Percentiles rank a stretch among this genome's conserved stretches.
These are phyloP conservation scores for Atalantia buxifolia DNA, from an alignment of 345 rosid species.

Conservation along the genomic window DNA sequence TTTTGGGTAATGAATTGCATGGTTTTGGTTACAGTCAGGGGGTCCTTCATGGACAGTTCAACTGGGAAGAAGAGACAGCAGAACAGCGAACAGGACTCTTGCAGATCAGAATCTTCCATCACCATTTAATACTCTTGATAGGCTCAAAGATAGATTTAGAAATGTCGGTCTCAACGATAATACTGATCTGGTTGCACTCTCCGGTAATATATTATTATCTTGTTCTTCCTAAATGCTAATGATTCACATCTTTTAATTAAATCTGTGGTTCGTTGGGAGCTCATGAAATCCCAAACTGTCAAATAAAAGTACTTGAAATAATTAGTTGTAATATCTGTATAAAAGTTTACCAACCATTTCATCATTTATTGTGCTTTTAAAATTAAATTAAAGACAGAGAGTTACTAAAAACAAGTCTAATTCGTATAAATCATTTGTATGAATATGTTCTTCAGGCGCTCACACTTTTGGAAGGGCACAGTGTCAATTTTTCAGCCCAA, in stretches of 20 bases:
- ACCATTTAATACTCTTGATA: not conserved
- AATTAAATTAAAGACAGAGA: too few species aligned
- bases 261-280: too few species aligned
- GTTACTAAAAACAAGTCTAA: not conserved
- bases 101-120: slow-evolving; percentile 17
- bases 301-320: not conserved
- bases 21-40: slow-evolving; percentile 15
- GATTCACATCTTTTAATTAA: too few species aligned
- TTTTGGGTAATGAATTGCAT: not conserved
- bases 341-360: too few species aligned
- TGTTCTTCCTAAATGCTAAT: too few species aligned
- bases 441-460: slow-evolving; percentile 35
- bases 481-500: slow-evolving; percentile 25
- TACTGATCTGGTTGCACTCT: slow-evolving; percentile 22
- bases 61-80: slow-evolving; percentile 36
- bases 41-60: slow-evolving; percentile 29
- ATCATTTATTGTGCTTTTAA: too few species aligned
- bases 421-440: not conserved
- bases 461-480: slow-evolving; percentile 65
- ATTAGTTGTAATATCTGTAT: too few species aligned
- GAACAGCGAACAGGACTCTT: slow-evolving; percentile 22
- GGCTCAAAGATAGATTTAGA: slow-evolving; percentile 9
- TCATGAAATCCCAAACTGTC: too few species aligned
- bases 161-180: slow-evolving; percentile 23
- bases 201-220: slow-evolving; percentile 1